Base-by-base conservation (phyloP, 495 filamentous ascomycete species). In the Cairneyella variabilis region DNA sequence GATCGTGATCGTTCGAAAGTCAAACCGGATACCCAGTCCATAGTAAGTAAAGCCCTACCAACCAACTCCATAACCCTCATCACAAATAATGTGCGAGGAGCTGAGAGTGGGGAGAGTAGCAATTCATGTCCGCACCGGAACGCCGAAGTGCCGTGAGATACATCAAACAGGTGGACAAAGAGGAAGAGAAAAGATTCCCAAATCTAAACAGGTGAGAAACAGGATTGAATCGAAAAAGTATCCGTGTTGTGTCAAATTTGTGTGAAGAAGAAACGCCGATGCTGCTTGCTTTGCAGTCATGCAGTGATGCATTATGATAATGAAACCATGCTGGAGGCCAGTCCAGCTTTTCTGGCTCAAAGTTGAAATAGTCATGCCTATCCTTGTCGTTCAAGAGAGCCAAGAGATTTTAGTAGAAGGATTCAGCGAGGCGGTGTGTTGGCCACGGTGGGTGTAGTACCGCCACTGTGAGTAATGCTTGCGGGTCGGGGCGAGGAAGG, bases 341-440 rank as follows among this genome's bases (percentile, higher is more conserved):
- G 37, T 45, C 47, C 45, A 45, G 47, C 37, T 49, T 40, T 48
- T 49, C 23, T 23, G n/a, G n/a, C n/a, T n/a, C n/a, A n/a, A n/a
- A n/a, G n/a, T n/a, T 32, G 7, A 32, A 6, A 32, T 14, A 6
- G 7, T 32, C 28, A 32, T 6, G 7, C 14, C 28, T 7, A 32
- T 32, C 14, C 14, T 32, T 32, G 28, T 6, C 7, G 14, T 7
- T 32, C 14, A 20, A 6, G 11, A 20, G 38, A 9, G 7, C 38
- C 8, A 8, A 21, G 22, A 12, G 6, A 40, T 41, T 16, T 2
- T n/a, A 17, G 12, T 17, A 20, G 3, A 11, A 45, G 12, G 8
- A 17, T 41, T 51, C 49, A 68, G 45, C 59, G 60, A 32, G 67
- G 65, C 8, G 69, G 66, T 6, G 69, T 68, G 54, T 62, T 65